Conservation (phyloP, 441 rosid genomes). For the Codiaeum variegatum region DNA sequence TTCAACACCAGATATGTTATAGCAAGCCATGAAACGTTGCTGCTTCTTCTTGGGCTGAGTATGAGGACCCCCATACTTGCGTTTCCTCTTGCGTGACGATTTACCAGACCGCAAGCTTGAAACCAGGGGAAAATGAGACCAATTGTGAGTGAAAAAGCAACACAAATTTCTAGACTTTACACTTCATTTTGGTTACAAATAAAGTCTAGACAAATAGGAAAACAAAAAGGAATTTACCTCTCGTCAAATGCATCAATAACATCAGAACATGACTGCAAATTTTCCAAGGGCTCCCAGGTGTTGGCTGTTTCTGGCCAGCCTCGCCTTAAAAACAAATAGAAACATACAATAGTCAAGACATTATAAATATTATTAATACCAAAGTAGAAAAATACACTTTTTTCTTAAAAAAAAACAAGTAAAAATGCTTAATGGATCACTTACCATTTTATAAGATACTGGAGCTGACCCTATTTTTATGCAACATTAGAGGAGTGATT, state of each 20-base stretch:
- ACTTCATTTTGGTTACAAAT: background rate
- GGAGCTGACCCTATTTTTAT: slow-evolving; percentile 70
- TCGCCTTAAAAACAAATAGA: slow-evolving; percentile 55
- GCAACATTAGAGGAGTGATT: slow-evolving; percentile 17
- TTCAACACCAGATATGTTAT: slow-evolving; percentile 30
- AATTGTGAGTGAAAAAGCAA: slow-evolving; percentile 3
- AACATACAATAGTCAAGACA: background rate
- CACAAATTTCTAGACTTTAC: no score
- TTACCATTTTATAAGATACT: slow-evolving; percentile 97
- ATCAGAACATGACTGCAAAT: slow-evolving; percentile 83
- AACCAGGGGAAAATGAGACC: slow-evolving; percentile 16
- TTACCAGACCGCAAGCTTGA: slow-evolving; percentile 72
- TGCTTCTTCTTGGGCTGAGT: slow-evolving; percentile 74
- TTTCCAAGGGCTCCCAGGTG: slow-evolving; percentile 99
- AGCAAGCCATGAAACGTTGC: slow-evolving; percentile 34
- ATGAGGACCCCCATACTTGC: slow-evolving; percentile 57
- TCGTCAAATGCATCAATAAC: slow-evolving; percentile 91
- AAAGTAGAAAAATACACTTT: no score
- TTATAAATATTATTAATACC: slow-evolving; percentile 9
- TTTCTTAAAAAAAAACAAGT: no score
- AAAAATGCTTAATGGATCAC: slow-evolving; percentile 13
- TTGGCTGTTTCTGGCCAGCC: slow-evolving; percentile 97
- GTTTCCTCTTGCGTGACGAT: slow-evolving; percentile 78
- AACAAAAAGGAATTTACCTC: slow-evolving; percentile 43
- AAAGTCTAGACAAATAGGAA: background rate